Percentiles rank a stretch among this genome's conserved stretches.
These are phyloP conservation scores for Streptanthus diversifolius DNA, from an alignment of 345 rosid genomes.

Conservation along the genomic window DNA sequence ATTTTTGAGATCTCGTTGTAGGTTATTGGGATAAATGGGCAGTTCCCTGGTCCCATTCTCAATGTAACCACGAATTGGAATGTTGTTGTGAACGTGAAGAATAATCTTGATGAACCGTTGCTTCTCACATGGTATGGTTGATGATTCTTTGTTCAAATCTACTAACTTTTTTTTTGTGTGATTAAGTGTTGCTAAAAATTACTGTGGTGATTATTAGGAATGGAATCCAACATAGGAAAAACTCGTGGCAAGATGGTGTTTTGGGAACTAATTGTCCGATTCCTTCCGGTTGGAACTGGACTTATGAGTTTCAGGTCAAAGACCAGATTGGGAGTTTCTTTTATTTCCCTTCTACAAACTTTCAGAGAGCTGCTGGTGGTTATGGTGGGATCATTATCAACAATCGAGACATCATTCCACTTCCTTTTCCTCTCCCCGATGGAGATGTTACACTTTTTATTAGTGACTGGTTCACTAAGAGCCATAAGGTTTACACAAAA, in stretches of 20 bases:
- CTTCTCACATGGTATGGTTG: conserved; percentile 65
- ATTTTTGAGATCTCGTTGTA: conserved; percentile 23
- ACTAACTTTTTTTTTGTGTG: neutral
- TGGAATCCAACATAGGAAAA: conserved; percentile 71
- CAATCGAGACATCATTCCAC: conserved; percentile 59
- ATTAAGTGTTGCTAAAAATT: neutral
- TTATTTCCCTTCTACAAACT: conserved; percentile 65
- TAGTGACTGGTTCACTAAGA: conserved; percentile 70
- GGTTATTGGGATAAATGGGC: conserved; percentile 71
- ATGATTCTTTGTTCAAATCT: neutral
- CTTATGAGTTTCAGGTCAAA: conserved; percentile 76
- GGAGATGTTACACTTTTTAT: conserved; percentile 71
- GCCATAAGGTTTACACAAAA: conserved; percentile 61
- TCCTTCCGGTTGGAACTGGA: conserved; percentile 83
- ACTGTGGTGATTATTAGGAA: conserved; percentile 43
- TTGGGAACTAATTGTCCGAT: conserved; percentile 86
- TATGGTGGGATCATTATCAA: conserved; percentile 69
- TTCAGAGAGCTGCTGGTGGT: conserved; percentile 80
- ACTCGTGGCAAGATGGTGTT: conserved; percentile 94
- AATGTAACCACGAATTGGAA: conserved; percentile 77
- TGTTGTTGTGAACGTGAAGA: conserved; percentile 63
- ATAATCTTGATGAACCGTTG: conserved; percentile 65
- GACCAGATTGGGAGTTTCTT: conserved; percentile 88
- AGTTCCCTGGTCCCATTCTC: conserved; percentile 70
- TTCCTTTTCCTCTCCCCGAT: conserved; percentile 68